Evolutionary conservation across 352 stramenopile genomes (phyloP).

Genomic region (Pelagophyceae sp.): DNA sequence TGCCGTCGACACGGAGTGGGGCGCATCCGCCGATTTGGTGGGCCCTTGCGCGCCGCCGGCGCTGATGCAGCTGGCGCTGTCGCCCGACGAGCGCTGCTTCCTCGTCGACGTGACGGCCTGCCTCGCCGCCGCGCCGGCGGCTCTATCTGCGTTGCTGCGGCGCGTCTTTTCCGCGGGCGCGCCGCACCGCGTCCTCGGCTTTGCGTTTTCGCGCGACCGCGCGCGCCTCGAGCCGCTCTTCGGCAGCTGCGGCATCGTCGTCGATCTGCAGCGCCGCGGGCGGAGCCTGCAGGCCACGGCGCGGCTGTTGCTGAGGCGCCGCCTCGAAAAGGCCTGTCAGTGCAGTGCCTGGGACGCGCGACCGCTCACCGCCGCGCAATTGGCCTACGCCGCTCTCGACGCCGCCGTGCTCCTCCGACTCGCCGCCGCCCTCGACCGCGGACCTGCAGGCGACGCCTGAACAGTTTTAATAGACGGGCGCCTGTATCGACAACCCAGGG

Average conservation of each 20-base stretch:
- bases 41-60: not conserved
- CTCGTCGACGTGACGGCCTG: not conserved
- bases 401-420: not conserved
- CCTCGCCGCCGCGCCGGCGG: not conserved
- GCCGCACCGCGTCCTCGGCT: not conserved
- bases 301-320: not conserved
- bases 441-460: too few species aligned
- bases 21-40: too few species aligned
- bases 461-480: too few species aligned
- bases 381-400: conserved; percentile 6
- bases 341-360: not conserved
- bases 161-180: not conserved
- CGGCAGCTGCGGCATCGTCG: not conserved
- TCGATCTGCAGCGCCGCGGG: not conserved
- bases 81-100: not conserved
- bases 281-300: not conserved
- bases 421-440: not conserved
- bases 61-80: conserved; percentile 3
- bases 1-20: conserved; percentile 2
- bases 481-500: too few species aligned
- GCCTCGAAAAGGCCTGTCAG: not conserved
- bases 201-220: not conserved
- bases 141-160: not conserved
- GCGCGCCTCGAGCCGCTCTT: not conserved
- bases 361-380: not conserved